A percentile compares a stretch with the other conserved stretches of the same genome.
phyloP scores from a whole-genome alignment of 2,329 filamentous ascomycete genomes.

The Xylaria sp. region DNA sequence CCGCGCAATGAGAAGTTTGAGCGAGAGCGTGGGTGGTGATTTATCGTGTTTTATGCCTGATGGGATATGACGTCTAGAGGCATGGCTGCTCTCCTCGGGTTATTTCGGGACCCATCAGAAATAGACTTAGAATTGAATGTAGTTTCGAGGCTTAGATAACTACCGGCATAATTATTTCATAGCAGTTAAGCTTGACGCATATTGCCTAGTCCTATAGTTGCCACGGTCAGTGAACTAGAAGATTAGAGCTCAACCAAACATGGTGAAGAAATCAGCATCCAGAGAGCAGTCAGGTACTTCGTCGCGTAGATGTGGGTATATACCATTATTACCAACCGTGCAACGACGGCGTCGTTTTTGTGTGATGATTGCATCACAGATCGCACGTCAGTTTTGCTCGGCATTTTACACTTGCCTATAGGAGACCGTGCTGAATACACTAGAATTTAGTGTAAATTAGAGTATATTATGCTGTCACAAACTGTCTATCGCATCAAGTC shows the following conservation, averaged over 20 bases:
- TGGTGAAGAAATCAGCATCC: no score
- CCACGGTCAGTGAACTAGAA: background rate
- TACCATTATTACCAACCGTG: no score
- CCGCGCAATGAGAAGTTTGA: background rate
- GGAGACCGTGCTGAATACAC: background rate
- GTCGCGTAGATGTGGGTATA: no score
- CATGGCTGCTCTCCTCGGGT: background rate
- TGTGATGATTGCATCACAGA: no score
- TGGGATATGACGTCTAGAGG: background rate
- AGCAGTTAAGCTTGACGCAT: background rate
- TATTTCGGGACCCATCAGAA: background rate
- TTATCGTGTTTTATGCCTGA: background rate
- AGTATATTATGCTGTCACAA: no score
- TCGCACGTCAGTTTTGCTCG: background rate
- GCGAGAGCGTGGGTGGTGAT: background rate
- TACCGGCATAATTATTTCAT: background rate
- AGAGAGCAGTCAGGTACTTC: no score
- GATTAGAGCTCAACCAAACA: background rate
- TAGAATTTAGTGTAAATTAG: no score
- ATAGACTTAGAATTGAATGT: slow-evolving; percentile 8
- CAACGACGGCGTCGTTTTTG: no score
- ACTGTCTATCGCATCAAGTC: no score
- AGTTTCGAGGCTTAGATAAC: background rate
- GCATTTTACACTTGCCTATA: background rate
- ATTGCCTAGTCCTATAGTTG: background rate